Base-by-base conservation (phyloP, 2,329 filamentous ascomycete genomes). In the Talaromyces verruculosus region DNA sequence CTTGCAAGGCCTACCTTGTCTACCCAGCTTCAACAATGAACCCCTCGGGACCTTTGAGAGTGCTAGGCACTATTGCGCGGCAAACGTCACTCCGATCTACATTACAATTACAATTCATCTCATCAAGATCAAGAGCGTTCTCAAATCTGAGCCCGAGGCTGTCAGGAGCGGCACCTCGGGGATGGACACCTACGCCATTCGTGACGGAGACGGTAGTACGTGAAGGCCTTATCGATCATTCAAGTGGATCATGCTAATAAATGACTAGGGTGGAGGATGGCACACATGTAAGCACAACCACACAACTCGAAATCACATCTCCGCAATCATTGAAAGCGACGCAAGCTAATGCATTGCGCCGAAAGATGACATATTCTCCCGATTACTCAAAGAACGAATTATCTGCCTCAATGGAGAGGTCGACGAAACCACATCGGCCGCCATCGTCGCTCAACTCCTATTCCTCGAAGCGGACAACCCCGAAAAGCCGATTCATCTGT, bases 391-490 rank as follows among this genome's bases (percentile, higher is more conserved):
- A 82, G 94, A 98, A 84, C 91, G 94, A 69, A 98, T 98, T 74
- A 86, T 99, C 74, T 97, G 91, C 76, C 86, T 98, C 41, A 97
- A 97, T 74, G 94, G 94, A 74, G 85, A 91, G 74, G 93, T 98
- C 66, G 91, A 98, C 81, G 92, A 97, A 75, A 89, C 87, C 49
- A 88, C 95, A 71, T 96, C 93, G 43, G 94, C 95, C n/a, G 91
- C 91, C 49, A 92, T 98, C 69, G 94, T 98, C 33, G 92, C 95
- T 1, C 96, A 99, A 77, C 88, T 99, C 25, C 90, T 99, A 69
- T 99, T 93, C 86, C 92, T 99, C 78, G 96, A 99, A 84, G 95
- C 94, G 73, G 95, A 99, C 75, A 92, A 92, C 74, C 93, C 94
- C 3, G 88, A 96, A 65, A 97, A 97, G 78, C 91, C 93, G 13